Evolutionary conservation across 1,284 basidiomycete species (phyloP).

Genomic region (Ganoderma boninense): DNA sequence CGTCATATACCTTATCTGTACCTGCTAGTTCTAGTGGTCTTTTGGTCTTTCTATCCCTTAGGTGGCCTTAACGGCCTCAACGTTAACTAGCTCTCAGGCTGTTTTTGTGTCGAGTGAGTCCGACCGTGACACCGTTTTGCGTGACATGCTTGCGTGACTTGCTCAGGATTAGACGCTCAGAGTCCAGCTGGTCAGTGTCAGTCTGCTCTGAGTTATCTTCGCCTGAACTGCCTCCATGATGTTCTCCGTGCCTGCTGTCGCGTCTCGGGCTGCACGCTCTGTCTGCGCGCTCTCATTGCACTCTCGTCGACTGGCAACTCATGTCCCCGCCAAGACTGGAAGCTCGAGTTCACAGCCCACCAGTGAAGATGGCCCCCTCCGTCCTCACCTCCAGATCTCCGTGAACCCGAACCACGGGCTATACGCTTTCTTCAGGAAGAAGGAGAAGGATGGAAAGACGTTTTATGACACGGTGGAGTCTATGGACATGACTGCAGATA

Average conservation of each 20-base stretch:
- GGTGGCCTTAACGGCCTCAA: too few species aligned
- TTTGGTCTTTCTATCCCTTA: not conserved
- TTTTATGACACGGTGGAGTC: conserved; percentile 55
- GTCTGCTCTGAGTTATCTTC: not conserved
- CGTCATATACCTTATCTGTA: not conserved
- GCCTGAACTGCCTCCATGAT: conserved; percentile 13
- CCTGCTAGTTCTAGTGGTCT: conserved; percentile 5
- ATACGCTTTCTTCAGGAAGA: conserved; percentile 77
- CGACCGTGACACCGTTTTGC: not conserved
- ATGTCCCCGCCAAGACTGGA: conserved; percentile 17
- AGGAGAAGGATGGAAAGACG: conserved; percentile 47
- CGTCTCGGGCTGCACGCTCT: conserved; percentile 21
- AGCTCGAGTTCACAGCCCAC: conserved; percentile 13
- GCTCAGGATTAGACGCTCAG: not conserved
- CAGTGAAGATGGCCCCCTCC: conserved; percentile 39
- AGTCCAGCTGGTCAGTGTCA: conserved; percentile 7
- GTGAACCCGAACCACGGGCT: conserved; percentile 72
- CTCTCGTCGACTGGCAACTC: conserved; percentile 27
- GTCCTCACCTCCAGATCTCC: conserved; percentile 53
- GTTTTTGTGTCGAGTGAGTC: not conserved
- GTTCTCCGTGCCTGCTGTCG: conserved; percentile 16
- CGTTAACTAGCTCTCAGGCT: not conserved
- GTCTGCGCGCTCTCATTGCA: conserved; percentile 11
- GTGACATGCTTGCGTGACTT: conserved; percentile 4
- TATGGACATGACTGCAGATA: conserved; percentile 48